Conservation (phyloP, 495 filamentous ascomycete species). For the Aspergillus conjunctus region DNA sequence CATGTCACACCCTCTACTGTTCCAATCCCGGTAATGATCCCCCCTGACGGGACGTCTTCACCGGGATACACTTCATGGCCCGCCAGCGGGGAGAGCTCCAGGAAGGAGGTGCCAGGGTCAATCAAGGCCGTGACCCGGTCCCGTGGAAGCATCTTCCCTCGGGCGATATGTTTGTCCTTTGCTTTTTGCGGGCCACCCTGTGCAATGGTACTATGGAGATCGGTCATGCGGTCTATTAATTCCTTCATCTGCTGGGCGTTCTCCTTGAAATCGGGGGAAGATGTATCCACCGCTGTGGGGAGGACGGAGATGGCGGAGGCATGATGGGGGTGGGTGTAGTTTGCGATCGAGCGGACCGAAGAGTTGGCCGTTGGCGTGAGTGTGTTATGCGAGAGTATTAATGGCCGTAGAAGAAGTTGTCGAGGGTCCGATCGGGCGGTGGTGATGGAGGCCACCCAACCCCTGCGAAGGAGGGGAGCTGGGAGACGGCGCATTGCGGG, state of each 20-base stretch:
- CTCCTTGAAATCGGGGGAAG: constrained; percentile 75
- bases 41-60: constrained; percentile 83
- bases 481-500: constrained; percentile 16
- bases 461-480: constrained; percentile 16
- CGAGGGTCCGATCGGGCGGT: constrained; percentile 6
- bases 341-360: constrained; percentile 13
- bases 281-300: constrained; percentile 72
- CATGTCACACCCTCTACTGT: constrained; percentile 88
- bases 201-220: constrained; percentile 69
- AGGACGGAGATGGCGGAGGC: constrained; percentile 76
- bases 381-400: background rate
- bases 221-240: constrained; percentile 63
- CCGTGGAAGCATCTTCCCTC: constrained; percentile 92
- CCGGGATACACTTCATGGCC: constrained; percentile 84
- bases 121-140: constrained; percentile 87
- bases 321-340: constrained; percentile 68
- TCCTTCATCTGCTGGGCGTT: constrained; percentile 80
- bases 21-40: constrained; percentile 92
- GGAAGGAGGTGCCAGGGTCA: constrained; percentile 85
- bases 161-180: constrained; percentile 80
- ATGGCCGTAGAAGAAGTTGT: background rate
- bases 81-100: constrained; percentile 87
- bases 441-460: constrained; percentile 12
- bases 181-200: constrained; percentile 82
- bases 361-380: background rate